Conservation (phyloP, 495 filamentous ascomycete genomes). For the Xylaria palmicola region DNA sequence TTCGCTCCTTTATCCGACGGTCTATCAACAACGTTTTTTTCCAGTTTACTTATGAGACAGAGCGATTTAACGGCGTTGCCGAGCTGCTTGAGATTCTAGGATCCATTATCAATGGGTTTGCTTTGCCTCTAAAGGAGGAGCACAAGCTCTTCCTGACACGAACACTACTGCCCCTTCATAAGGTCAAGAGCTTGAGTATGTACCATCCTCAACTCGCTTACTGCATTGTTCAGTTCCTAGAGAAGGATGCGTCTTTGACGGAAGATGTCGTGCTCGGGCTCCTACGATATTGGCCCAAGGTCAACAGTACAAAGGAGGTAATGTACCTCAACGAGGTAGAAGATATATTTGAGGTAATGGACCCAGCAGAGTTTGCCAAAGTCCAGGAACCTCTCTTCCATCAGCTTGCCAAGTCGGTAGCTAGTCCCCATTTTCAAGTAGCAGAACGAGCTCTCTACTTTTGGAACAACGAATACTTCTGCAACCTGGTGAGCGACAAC, state of each 20-base stretch:
- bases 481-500: constrained; percentile 98
- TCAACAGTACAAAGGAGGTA: constrained; percentile 98
- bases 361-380: constrained; percentile 96
- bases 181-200: constrained; percentile 99
- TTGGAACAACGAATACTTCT: constrained; percentile 99
- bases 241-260: constrained; percentile 95
- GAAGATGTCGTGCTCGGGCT: constrained; percentile 98
- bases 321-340: constrained; percentile 99
- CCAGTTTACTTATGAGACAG: constrained; percentile 98
- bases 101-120: constrained; percentile 99
- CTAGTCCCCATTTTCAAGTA: constrained; percentile 98
- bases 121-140: constrained; percentile 94
- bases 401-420: constrained; percentile 95
- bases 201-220: constrained; percentile 98
- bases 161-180: constrained; percentile 90
- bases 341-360: constrained; percentile 99
- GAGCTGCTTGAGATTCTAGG: constrained; percentile 96
- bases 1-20: constrained; percentile 93
- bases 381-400: constrained; percentile 97
- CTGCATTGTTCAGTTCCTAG: constrained; percentile 98
- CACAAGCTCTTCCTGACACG: constrained; percentile 97
- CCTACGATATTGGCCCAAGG: constrained; percentile 97
- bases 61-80: constrained; percentile 97
- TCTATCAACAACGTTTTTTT: constrained; percentile 99
- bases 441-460: constrained; percentile 97